Evolutionary conservation across 495 filamentous ascomycete species (phyloP).

Genomic region (Penicillium silybi): DNA sequence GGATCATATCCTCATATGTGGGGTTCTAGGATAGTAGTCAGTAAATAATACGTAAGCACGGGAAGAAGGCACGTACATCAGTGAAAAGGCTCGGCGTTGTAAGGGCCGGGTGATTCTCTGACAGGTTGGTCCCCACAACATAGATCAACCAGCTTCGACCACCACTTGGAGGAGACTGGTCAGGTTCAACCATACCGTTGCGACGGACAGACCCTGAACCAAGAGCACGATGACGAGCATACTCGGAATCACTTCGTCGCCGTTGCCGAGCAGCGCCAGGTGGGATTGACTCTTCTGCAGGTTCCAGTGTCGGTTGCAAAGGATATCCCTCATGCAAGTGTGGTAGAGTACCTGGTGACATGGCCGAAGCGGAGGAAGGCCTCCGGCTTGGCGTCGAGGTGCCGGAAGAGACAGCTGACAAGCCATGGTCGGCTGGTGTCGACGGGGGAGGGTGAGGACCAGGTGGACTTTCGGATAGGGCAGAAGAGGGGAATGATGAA

Average conservation of each 20-base stretch:
- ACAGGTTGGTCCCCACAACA: slow-evolving; percentile 71
- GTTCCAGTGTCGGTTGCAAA: slow-evolving; percentile 31
- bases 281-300: slow-evolving; percentile 22
- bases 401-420: slow-evolving; percentile 56
- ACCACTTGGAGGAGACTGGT: slow-evolving; percentile 45
- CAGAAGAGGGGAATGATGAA: slow-evolving; percentile 33
- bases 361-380: slow-evolving; percentile 50
- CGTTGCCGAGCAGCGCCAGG: slow-evolving; percentile 44
- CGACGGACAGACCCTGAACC: slow-evolving; percentile 60
- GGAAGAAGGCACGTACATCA: slow-evolving; percentile 46
- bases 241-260: slow-evolving; percentile 60
- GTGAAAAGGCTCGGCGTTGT: slow-evolving; percentile 74
- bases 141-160: slow-evolving; percentile 76
- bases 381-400: slow-evolving; percentile 52
- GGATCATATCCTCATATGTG: slow-evolving; percentile 76
- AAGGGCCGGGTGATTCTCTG: slow-evolving; percentile 72
- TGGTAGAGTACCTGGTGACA: slow-evolving; percentile 32
- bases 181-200: slow-evolving; percentile 66
- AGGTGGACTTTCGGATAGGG: slow-evolving; percentile 53
- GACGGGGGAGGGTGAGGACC: slow-evolving; percentile 66
- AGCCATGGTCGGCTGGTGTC: slow-evolving; percentile 60
- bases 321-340: slow-evolving; percentile 33
- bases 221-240: slow-evolving; percentile 53
- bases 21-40: slow-evolving; percentile 50
- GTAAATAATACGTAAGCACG: not conserved